Conservation (phyloP, 352 stramenopile species). For the Pythium utonaiense region DNA sequence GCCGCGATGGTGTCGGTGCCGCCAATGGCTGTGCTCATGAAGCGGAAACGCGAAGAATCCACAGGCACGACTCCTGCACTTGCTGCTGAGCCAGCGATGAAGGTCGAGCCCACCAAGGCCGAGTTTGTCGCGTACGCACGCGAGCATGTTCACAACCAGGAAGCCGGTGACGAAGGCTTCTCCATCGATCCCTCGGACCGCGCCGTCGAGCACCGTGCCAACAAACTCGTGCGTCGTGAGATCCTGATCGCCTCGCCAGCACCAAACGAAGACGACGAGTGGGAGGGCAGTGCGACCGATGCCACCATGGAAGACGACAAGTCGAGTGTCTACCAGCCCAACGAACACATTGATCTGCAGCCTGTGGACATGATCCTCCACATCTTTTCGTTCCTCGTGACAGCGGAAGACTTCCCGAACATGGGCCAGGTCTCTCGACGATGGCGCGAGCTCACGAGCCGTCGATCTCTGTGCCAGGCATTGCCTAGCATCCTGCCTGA, state of each 20-base stretch:
- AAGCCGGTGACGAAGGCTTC: slow-evolving; percentile 76
- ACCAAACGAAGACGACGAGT: slow-evolving; percentile 76
- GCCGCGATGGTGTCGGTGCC: background rate
- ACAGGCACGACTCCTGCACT: background rate
- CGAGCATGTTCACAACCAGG: slow-evolving; percentile 78
- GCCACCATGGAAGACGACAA: slow-evolving; percentile 35
- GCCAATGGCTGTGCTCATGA: background rate
- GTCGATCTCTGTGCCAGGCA: slow-evolving; percentile 63
- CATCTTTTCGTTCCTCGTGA: slow-evolving; percentile 84
- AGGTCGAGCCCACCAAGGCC: slow-evolving; percentile 15
- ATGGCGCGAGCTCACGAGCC: slow-evolving; percentile 76
- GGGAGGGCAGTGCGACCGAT: slow-evolving; percentile 37
- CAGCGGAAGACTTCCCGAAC: slow-evolving; percentile 57
- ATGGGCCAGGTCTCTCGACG: slow-evolving; percentile 77
- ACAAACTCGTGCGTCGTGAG: slow-evolving; percentile 80
- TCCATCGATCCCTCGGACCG: slow-evolving; percentile 84
- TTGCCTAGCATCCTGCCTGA: slow-evolving; percentile 63
- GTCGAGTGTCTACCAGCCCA: slow-evolving; percentile 31
- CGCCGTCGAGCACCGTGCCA: slow-evolving; percentile 76
- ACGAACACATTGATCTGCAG: slow-evolving; percentile 82
- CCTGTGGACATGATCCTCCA: slow-evolving; percentile 86
- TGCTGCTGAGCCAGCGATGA: slow-evolving; percentile 4
- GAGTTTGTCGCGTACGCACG: slow-evolving; percentile 69
- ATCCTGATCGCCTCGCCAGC: slow-evolving; percentile 82
- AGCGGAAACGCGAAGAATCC: slow-evolving; percentile 8